Evolutionary conservation across 768 basidiomycete species (phyloP).

Genomic region (Termitomyces sp.): DNA sequence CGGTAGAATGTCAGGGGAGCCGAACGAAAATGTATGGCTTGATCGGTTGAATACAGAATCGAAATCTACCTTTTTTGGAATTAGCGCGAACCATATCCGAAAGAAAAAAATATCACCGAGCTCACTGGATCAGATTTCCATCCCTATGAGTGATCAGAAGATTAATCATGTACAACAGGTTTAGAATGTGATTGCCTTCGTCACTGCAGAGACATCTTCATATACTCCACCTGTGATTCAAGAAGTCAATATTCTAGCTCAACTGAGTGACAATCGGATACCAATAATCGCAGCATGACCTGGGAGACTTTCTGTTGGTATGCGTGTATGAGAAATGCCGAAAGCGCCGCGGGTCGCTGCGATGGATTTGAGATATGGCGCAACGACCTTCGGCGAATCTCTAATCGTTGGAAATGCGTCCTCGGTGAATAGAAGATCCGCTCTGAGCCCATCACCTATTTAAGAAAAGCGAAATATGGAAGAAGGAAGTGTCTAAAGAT

Average conservation of each 20-base stretch:
- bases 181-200: constrained; percentile 47
- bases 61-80: constrained; percentile 52
- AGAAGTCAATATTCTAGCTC: background rate
- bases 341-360: constrained; percentile 65
- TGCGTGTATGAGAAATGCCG: constrained; percentile 80
- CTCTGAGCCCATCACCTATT: constrained; percentile 77
- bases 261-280: constrained; percentile 15
- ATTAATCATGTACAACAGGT: background rate
- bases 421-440: constrained; percentile 68
- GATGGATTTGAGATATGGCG: constrained; percentile 71
- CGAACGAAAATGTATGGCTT: constrained; percentile 72
- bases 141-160: constrained; percentile 38
- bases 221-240: constrained; percentile 68
- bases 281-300: constrained; percentile 89
- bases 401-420: constrained; percentile 54
- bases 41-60: constrained; percentile 89
- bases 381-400: constrained; percentile 51
- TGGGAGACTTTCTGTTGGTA: constrained; percentile 84
- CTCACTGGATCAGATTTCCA: constrained; percentile 82
- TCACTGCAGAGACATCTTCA: constrained; percentile 85
- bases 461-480: background rate
- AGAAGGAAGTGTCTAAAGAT: background rate
- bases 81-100: constrained; percentile 11
- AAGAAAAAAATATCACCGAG: too few relatives aligned
- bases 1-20: constrained; percentile 83